phyloP scores from a whole-genome alignment of 306 rosid genomes.

The Oxytropis ochrocephala region DNA sequence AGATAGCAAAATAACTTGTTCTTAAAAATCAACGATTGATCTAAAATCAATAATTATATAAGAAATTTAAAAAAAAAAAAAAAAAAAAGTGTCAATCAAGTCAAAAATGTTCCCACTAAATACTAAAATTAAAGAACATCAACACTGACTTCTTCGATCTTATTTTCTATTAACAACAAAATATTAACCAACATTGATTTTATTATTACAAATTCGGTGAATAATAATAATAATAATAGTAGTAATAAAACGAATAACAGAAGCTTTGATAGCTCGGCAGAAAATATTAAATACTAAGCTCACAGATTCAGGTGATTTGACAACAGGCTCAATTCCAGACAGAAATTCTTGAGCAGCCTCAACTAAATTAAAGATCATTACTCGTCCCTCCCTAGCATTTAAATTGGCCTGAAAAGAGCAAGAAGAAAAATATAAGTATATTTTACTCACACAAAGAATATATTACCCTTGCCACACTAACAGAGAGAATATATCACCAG shows the following conservation, averaged over 20 bases:
- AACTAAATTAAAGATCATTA: slow-evolving; percentile 87
- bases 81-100: slow-evolving; percentile 9
- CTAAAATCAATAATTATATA: background rate
- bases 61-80: slow-evolving; percentile 12
- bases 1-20: slow-evolving; percentile 12
- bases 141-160: slow-evolving; percentile 6
- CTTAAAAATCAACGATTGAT: background rate
- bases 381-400: slow-evolving; percentile 92
- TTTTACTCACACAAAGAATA: background rate
- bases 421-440: slow-evolving; percentile 2
- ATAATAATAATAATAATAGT: background rate
- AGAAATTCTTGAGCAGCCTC: slow-evolving; percentile 98
- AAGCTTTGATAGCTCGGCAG: background rate
- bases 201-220: background rate
- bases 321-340: slow-evolving; percentile 67
- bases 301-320: slow-evolving; percentile 50
- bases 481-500: background rate
- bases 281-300: slow-evolving; percentile 25
- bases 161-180: slow-evolving; percentile 12
- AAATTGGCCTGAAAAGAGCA: slow-evolving; percentile 59
- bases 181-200: background rate
- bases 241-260: slow-evolving; percentile 7
- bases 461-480: background rate
- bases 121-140: slow-evolving; percentile 4
- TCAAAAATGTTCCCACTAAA: background rate